These are phyloP conservation scores for Globisporangium iwayamae DNA, from an alignment of 352 stramenopile genomes.

Conservation along the genomic window DNA sequence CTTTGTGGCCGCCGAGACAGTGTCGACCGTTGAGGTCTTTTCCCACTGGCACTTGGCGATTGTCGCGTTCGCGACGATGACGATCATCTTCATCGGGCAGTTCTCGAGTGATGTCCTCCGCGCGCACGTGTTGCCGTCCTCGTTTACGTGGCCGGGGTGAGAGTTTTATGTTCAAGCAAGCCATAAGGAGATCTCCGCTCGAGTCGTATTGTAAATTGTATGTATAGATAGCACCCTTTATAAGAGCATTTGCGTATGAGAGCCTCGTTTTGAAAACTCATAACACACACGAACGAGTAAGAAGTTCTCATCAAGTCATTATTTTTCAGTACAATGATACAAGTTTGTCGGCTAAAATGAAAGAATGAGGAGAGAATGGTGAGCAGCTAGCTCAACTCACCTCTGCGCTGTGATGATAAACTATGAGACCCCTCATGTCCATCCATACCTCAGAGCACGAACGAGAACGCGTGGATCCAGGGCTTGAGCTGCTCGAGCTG, in stretches of 20 bases:
- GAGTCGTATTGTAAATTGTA: background rate
- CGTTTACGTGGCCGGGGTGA: conserved; percentile 46
- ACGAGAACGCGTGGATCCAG: conserved; percentile 57
- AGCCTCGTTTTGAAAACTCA: too few species aligned
- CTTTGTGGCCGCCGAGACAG: conserved; percentile 81
- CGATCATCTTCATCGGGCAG: conserved; percentile 83
- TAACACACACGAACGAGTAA: background rate
- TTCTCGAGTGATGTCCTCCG: conserved; percentile 68
- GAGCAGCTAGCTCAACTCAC: too few species aligned
- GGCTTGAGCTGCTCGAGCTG: conserved; percentile 50
- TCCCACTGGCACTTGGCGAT: conserved; percentile 74
- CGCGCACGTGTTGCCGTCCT: conserved; percentile 53
- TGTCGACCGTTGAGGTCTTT: conserved; percentile 81
- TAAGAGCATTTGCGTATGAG: too few species aligned
- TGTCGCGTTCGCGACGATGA: conserved; percentile 78
- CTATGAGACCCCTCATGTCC: too few species aligned
- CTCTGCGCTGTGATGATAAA: too few species aligned
- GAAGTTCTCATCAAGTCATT: background rate
- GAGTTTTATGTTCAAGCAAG: too few species aligned
- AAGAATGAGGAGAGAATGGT: too few species aligned
- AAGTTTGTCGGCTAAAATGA: background rate
- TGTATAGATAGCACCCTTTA: background rate
- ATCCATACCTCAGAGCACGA: conserved; percentile 31
- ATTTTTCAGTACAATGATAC: background rate
- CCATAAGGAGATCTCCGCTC: background rate